phyloP scores from a whole-genome alignment of 805 yeast genomes.

The Ogataea saltuana region DNA sequence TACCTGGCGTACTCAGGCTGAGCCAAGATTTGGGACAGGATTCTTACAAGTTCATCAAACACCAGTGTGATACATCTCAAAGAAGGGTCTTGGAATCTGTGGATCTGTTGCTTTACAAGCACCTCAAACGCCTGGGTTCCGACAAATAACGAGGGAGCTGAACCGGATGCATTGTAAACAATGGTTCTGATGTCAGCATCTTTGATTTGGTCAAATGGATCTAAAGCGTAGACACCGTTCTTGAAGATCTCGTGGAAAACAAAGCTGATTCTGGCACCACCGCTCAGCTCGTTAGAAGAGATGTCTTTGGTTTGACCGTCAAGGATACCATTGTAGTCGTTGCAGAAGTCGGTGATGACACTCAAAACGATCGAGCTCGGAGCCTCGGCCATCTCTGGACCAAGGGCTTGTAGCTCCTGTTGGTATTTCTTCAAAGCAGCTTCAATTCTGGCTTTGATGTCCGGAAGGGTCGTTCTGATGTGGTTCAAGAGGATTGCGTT shows the following conservation, averaged over 20 bases:
- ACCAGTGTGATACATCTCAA: constrained; percentile 84
- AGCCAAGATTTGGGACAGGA: constrained; percentile 77
- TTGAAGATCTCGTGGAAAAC: constrained; percentile 96
- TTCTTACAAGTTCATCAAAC: constrained; percentile 92
- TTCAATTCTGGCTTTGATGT: constrained; percentile 87
- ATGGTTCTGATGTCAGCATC: constrained; percentile 96
- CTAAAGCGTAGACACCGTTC: constrained; percentile 87
- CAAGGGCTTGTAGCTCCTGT: constrained; percentile 71
- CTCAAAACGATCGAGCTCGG: constrained; percentile 87
- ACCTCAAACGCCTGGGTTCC: constrained; percentile 98
- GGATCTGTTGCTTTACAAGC: constrained; percentile 89
- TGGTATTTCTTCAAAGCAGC: constrained; percentile 82
- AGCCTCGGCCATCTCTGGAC: constrained; percentile 86
- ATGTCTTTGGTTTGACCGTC: constrained; percentile 93
- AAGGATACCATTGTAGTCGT: constrained; percentile 85
- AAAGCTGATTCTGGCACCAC: constrained; percentile 96
- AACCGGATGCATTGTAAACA: constrained; percentile 94
- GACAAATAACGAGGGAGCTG: constrained; percentile 93
- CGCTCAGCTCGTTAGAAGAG: constrained; percentile 86
- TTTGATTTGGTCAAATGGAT: constrained; percentile 94
- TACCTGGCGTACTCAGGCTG: constrained; percentile 85
- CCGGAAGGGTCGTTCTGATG: constrained; percentile 86
- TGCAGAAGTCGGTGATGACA: constrained; percentile 89
- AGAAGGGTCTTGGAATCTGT: constrained; percentile 92
- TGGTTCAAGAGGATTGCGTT: constrained; percentile 87